Percentiles rank a stretch among this genome's conserved stretches.
These are phyloP conservation scores for Letharia columbiana DNA, from an alignment of 495 filamentous ascomycete genomes.

Conservation along the genomic window DNA sequence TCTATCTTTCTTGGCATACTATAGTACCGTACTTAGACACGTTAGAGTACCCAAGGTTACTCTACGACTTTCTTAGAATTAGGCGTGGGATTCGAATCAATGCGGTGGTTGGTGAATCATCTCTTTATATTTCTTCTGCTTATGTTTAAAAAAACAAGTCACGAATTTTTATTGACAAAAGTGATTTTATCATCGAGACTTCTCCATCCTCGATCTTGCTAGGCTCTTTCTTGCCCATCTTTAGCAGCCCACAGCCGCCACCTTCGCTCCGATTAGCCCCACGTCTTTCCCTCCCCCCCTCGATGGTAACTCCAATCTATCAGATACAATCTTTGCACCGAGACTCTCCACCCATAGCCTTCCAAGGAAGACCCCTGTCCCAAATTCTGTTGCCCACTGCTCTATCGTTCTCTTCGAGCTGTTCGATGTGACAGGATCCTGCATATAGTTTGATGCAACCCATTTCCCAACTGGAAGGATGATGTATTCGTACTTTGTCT, in stretches of 20 bases:
- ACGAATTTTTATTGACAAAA: no score
- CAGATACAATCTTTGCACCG: neutral
- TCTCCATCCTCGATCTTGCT: neutral
- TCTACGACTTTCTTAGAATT: neutral
- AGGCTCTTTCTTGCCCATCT: neutral
- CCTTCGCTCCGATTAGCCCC: neutral
- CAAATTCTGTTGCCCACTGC: conserved; percentile 1
- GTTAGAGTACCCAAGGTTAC: no score
- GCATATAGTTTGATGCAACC: neutral
- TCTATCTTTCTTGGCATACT: neutral
- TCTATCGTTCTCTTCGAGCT: neutral
- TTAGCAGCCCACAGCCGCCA: neutral
- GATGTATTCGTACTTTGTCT: neutral
- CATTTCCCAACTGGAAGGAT: neutral
- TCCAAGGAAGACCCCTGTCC: neutral
- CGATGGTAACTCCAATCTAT: neutral
- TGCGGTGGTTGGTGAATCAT: no score
- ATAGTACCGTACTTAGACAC: no score
- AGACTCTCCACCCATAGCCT: neutral
- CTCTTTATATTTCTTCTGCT: no score
- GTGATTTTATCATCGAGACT: no score
- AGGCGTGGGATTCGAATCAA: neutral
- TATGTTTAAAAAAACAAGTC: no score
- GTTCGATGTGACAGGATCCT: neutral
- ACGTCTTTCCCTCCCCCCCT: neutral